A percentile compares a stretch with the other conserved stretches of the same genome.
These are phyloP conservation scores for Cicer bijugum DNA, from an alignment of 306 rosid species.

Conservation along the genomic window DNA sequence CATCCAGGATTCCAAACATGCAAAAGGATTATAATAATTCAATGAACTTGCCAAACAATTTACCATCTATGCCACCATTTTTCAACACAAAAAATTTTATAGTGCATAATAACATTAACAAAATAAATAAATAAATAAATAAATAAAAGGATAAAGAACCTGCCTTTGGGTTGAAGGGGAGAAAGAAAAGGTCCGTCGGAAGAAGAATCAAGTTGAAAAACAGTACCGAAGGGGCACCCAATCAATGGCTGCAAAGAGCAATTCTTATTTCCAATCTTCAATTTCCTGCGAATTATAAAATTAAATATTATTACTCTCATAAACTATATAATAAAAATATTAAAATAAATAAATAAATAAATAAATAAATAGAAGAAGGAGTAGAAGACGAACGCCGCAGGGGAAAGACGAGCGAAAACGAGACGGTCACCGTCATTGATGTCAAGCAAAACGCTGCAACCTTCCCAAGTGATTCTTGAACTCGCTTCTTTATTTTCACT, in stretches of 20 bases:
- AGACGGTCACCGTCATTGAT: conserved; percentile 91
- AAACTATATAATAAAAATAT: not conserved
- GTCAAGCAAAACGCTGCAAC: conserved; percentile 93
- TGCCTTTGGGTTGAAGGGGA: conserved; percentile 57
- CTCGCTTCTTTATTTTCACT: not conserved
- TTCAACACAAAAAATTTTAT: not conserved
- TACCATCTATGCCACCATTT: not conserved
- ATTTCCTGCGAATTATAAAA: conserved; percentile 53
- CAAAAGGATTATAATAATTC: not conserved
- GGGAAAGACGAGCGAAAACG: conserved; percentile 86
- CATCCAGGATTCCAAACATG: not conserved
- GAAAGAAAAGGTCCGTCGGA: conserved; percentile 56
- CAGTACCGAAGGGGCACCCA: conserved; percentile 77
- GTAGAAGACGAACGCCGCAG: conserved; percentile 62
- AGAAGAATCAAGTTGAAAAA: conserved; percentile 73
- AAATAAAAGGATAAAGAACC: not conserved
- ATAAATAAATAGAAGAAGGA: not conserved
- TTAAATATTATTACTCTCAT: not conserved
- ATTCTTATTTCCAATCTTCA: conserved; percentile 88
- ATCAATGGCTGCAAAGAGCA: conserved; percentile 74
- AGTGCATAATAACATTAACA: not conserved
- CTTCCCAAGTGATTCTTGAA: conserved; percentile 72
- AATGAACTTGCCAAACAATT: not conserved
- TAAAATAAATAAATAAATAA: not conserved
- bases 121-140: not conserved